These are phyloP conservation scores for Dovyalis caffra DNA, from an alignment of 345 rosid genomes.

Conservation along the genomic window DNA sequence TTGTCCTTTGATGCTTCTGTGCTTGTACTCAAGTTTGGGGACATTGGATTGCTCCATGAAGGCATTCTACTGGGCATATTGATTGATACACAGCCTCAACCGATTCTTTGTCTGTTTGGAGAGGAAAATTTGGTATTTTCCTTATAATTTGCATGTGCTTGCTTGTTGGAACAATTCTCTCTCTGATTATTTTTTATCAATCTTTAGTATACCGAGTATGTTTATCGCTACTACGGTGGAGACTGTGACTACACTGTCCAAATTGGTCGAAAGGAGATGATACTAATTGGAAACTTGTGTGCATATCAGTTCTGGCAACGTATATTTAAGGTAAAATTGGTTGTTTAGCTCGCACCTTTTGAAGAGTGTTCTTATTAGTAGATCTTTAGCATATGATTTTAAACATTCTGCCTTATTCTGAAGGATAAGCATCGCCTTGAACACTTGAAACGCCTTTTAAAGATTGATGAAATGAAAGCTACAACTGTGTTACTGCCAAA, in stretches of 20 bases:
- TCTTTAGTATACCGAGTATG: conserved; percentile 62
- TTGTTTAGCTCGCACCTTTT: conserved; percentile 8
- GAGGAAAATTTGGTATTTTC: conserved; percentile 63
- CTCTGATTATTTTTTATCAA: not conserved
- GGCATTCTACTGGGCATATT: conserved; percentile 82
- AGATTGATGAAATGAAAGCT: conserved; percentile 38
- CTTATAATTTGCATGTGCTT: conserved; percentile 15
- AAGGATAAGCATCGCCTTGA: conserved; percentile 79
- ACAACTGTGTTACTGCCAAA: conserved; percentile 34
- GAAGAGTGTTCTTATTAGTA: not conserved
- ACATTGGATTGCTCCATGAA: conserved; percentile 73
- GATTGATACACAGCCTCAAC: conserved; percentile 81
- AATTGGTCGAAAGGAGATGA: conserved; percentile 59
- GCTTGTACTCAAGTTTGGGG: conserved; percentile 78
- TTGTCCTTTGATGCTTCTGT: conserved; percentile 81
- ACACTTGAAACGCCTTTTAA: conserved; percentile 50
- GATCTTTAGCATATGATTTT: conserved; percentile 15
- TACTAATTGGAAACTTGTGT: conserved; percentile 64
- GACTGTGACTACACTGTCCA: conserved; percentile 35
- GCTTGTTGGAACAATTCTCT: conserved; percentile 9
- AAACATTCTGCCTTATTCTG: conserved; percentile 23
- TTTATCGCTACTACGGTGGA: conserved; percentile 47
- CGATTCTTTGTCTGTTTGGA: conserved; percentile 81
- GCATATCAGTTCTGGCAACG: conserved; percentile 91
- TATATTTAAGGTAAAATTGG: conserved; percentile 57